Conservation (phyloP, 768 basidiomycete genomes). For the Lactarius pseudohatsudake region DNA sequence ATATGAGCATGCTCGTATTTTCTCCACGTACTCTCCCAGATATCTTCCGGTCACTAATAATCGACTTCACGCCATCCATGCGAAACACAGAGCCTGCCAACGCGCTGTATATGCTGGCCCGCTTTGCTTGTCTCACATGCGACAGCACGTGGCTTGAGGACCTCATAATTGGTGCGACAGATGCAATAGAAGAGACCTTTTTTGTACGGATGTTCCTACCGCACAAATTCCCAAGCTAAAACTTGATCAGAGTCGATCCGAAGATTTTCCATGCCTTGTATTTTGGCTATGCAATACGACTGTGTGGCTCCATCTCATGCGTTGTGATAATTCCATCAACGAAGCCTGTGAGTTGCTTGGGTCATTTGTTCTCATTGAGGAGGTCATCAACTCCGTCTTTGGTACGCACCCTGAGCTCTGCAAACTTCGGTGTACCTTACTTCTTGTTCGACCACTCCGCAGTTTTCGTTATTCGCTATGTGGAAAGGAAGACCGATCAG, state of each 20-base stretch:
- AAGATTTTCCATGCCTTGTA: constrained; percentile 81
- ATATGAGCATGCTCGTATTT: constrained; percentile 91
- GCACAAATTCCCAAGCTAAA: constrained; percentile 14
- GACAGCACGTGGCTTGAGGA: constrained; percentile 93
- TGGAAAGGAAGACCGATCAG: constrained; percentile 85
- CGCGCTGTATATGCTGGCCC: constrained; percentile 82
- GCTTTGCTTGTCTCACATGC: constrained; percentile 91
- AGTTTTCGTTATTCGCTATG: constrained; percentile 95
- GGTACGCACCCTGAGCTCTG: constrained; percentile 47
- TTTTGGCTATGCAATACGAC: constrained; percentile 97
- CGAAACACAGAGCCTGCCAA: constrained; percentile 88
- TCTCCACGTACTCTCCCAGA: constrained; percentile 73
- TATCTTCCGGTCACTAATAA: constrained; percentile 81
- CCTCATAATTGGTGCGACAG: constrained; percentile 85
- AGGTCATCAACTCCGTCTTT: constrained; percentile 92
- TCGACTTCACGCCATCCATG: constrained; percentile 66
- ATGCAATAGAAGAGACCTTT: constrained; percentile 87
- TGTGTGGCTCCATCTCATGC: constrained; percentile 86
- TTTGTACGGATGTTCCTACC: constrained; percentile 60
- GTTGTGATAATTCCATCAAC: constrained; percentile 77
- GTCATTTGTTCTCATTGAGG: constrained; percentile 83
- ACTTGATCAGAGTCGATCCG: constrained; percentile 65
- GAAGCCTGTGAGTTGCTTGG: constrained; percentile 81
- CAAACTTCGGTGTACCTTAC: constrained; percentile 2
- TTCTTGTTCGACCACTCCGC: constrained; percentile 19